Evolutionary conservation across 306 rosid species (phyloP).

Genomic region (Casuarina cunninghamiana): DNA sequence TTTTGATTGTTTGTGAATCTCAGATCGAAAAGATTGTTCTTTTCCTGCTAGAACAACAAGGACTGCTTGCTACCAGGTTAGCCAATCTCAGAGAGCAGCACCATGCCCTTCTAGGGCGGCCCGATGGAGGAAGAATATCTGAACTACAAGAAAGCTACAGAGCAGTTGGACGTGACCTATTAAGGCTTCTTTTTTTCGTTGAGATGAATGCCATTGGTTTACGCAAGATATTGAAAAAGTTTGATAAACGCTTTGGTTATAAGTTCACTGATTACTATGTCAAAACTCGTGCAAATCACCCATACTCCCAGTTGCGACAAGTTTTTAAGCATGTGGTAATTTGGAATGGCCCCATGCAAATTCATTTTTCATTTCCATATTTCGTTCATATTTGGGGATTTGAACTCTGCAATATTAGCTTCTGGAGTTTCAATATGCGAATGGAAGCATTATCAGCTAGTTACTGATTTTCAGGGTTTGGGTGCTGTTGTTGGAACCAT

Average conservation of each 20-base stretch:
- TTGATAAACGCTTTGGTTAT: slow-evolving; percentile 91
- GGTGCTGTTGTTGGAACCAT: slow-evolving; percentile 98
- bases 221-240: slow-evolving; percentile 97
- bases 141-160: slow-evolving; percentile 81
- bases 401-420: not conserved
- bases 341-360: not conserved
- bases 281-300: slow-evolving; percentile 98
- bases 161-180: slow-evolving; percentile 74
- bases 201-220: slow-evolving; percentile 95
- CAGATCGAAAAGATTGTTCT: slow-evolving; percentile 96
- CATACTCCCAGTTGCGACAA: slow-evolving; percentile 97
- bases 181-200: slow-evolving; percentile 79
- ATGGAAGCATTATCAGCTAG: slow-evolving; percentile 17
- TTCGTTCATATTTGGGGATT: not conserved
- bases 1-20: slow-evolving; percentile 4
- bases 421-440: slow-evolving; percentile 14
- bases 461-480: slow-evolving; percentile 57
- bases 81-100: slow-evolving; percentile 66
- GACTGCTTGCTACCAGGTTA: slow-evolving; percentile 84
- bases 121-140: slow-evolving; percentile 66
- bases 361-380: not conserved
- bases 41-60: slow-evolving; percentile 97
- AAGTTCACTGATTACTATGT: slow-evolving; percentile 94
- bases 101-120: slow-evolving; percentile 65
- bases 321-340: slow-evolving; percentile 99